Base-by-base conservation (phyloP, 139 green algal species). In the Haematococcus sp. region DNA sequence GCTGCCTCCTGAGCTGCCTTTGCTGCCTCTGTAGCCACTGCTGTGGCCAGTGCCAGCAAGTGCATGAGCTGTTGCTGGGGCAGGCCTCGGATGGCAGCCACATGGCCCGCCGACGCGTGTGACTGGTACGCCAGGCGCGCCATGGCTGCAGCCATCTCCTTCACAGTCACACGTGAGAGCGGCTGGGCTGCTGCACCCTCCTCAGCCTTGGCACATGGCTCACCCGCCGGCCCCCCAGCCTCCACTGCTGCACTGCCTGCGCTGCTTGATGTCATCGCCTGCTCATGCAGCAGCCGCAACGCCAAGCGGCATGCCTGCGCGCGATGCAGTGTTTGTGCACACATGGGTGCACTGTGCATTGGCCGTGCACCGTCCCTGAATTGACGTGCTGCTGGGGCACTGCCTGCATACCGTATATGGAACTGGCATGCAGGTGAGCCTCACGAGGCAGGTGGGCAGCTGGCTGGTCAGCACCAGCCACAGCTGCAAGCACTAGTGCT, bases 91-190 rank as follows among this genome's bases (percentile, higher is more conserved):
- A 65, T 55, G 28, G 60, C 56, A 51, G 52, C 31, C 2, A 33
- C 20, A 23, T 22, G 19, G 28, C 40, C 49, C 4, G 67, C 46
- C 19, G 46, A 23, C 15, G 51, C 44, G 4, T 22, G 35, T 59
- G 5, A 23, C n/a, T 31, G 25, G 27, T 63, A 31, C 34, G 43
- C 75, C 59, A 31, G 59, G n/a, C 58, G 58, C 4, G 58, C 58
- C 58, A 65, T 28, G 23, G 58, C 58, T 22, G 58, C 23, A 22
- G 58, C 58, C 58, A 65, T 43, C 11, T 83, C 77, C 27, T 35
- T n/a, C 46, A 79, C 46, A 27, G 58, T 43, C 46, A 77, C 77
- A 28, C 76, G 68, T 2, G 66, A 65, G 3, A 60, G 61, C n/a
- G 66, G 66, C 71, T 79, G 17, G 70, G 71, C 71, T 78, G 70